Conservation (phyloP, 2,329 filamentous ascomycete genomes). For the Beauveria medogensis region DNA sequence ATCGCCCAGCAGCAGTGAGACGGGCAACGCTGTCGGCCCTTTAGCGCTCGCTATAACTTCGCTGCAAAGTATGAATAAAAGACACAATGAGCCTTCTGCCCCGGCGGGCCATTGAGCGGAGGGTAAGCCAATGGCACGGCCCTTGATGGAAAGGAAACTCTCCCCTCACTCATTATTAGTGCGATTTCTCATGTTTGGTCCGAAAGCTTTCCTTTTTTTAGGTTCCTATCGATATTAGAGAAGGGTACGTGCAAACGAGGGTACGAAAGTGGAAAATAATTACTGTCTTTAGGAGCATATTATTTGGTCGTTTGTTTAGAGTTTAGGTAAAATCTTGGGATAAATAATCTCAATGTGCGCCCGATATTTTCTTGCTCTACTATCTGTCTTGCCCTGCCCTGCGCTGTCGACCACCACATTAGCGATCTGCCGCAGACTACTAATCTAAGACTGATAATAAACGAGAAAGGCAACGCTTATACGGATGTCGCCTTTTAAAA, state of each 20-base stretch:
- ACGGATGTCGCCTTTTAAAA: no score
- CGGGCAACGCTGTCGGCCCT: not conserved
- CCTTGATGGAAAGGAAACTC: not conserved
- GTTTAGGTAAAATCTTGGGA: no score
- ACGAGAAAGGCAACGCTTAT: no score
- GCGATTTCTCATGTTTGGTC: not conserved
- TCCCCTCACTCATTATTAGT: not conserved
- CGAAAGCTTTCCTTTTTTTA: not conserved
- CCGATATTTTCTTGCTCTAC: no score
- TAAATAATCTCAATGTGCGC: no score
- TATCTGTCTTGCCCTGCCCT: no score
- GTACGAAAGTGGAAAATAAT: not conserved
- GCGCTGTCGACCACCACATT: no score
- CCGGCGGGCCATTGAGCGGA: no score
- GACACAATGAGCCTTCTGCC: not conserved
- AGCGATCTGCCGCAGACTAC: no score
- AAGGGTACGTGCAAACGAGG: not conserved
- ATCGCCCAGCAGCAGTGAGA: not conserved
- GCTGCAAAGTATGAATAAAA: not conserved
- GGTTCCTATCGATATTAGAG: not conserved
- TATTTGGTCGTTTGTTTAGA: not conserved
- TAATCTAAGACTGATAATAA: no score
- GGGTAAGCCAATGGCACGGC: no score
- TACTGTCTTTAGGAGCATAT: not conserved
- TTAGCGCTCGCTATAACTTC: no score